Base-by-base conservation (phyloP, 2,329 filamentous ascomycete species). In the Dothideomycetes sp. region DNA sequence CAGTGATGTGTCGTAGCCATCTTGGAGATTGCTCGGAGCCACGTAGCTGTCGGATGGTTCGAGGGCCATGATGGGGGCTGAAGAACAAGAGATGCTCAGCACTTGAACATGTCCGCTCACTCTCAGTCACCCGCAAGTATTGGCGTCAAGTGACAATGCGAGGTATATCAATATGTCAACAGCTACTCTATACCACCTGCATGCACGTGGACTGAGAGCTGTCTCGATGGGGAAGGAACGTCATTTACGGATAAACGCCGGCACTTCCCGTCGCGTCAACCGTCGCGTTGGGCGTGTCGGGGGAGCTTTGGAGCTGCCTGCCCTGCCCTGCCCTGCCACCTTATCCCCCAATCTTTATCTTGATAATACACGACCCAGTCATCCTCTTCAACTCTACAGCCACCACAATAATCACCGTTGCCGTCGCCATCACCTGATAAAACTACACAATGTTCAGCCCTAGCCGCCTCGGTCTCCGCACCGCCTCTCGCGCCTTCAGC, bases 401-500 rank as follows among this genome's bases (percentile, higher is more conserved):
- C 11, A n/a, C 8, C 18, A 40, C 33, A 36, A 17, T 35, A 40
- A 46, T 45, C 45, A 51, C 50, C 24, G 55, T 72, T 67, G 65
- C 70, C 62, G 61, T 68, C 63, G 38, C 51, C n/a, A n/a, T n/a
- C n/a, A n/a, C n/a, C n/a, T n/a, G n/a, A n/a, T n/a, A n/a, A n/a
- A n/a, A n/a, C n/a, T n/a, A n/a, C n/a, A 27, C 22, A 7, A 27
- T 27, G 22, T 63, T 63, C 64, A 64, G 62, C 51, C 52, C 59
- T 63, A 56, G 64, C 68, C 58, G 64, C 60, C 22, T 27, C 22
- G 22, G 56, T 19, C 10, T 14, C 63, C 47, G 50, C 52, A 46
- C 60, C 42, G 48, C 64, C 46, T 58, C 70, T 51, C 85, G 86
- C 63, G 65, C 79, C 56, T 94, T 95, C 75, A 85, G 78, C 67